Conservation (phyloP, 2,329 filamentous ascomycete species). For the Venturia aucupariae region DNA sequence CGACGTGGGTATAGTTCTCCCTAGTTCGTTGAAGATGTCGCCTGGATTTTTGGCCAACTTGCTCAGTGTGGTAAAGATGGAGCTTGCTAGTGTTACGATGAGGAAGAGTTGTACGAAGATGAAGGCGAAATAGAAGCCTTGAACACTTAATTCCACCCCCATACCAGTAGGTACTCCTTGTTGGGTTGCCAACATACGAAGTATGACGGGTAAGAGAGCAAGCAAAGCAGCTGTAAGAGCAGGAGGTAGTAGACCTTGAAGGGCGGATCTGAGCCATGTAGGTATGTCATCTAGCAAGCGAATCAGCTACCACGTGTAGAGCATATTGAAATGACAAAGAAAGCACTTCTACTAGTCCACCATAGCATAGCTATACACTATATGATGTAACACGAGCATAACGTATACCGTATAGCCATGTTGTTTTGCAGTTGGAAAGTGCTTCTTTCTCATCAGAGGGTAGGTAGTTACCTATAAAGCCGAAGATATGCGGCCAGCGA, state of each 20-base stretch:
- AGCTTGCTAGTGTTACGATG: constrained; percentile 73
- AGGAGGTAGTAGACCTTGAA: constrained; percentile 83
- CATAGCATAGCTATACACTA: no score
- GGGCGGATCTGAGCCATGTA: constrained; percentile 49
- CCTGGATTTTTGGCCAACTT: constrained; percentile 56
- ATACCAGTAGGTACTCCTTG: constrained; percentile 79
- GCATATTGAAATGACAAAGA: constrained; percentile 39
- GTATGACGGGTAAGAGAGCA: constrained; percentile 68
- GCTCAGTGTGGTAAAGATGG: constrained; percentile 32
- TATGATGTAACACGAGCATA: no score
- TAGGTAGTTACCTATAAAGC: constrained; percentile 74
- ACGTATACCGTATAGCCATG: constrained; percentile 42
- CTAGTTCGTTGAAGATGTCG: constrained; percentile 63
- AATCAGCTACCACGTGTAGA: constrained; percentile 31
- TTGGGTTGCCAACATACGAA: constrained; percentile 61
- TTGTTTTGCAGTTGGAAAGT: constrained; percentile 31
- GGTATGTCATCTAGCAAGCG: constrained; percentile 57
- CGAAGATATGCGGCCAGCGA: constrained; percentile 23
- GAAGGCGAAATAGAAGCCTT: constrained; percentile 88
- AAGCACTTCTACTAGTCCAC: background rate
- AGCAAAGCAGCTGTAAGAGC: constrained; percentile 68
- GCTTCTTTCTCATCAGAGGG: constrained; percentile 57
- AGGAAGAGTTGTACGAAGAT: constrained; percentile 92
- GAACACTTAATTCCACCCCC: constrained; percentile 70
- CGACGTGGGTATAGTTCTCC: constrained; percentile 70